phyloP scores from a whole-genome alignment of 1,284 basidiomycete genomes.

The Kalmanozyma brasiliensis region DNA sequence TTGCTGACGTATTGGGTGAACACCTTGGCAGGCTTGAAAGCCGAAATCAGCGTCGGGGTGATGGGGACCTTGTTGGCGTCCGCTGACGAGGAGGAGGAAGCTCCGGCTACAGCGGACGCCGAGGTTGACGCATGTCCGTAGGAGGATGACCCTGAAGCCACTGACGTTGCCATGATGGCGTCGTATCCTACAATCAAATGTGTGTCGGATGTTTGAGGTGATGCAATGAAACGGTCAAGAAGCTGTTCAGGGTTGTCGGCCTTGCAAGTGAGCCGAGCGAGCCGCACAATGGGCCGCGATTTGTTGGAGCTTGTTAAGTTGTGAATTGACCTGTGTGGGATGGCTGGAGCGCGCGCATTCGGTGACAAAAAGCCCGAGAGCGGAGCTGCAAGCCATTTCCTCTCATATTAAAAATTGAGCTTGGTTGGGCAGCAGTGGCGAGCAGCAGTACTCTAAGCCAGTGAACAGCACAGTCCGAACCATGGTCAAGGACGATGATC shows the following conservation, averaged over 20 bases:
- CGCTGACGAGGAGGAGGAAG: conserved; percentile 13
- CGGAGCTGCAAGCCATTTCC: conserved; percentile 2
- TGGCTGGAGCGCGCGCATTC: conserved; percentile 26
- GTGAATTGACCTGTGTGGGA: too few relatives aligned
- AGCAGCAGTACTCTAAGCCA: too few relatives aligned
- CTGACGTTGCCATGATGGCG: conserved; percentile 6
- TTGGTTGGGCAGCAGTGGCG: too few relatives aligned
- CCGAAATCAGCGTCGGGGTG: conserved; percentile 37
- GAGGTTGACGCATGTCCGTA: conserved; percentile 3
- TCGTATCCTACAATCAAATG: too few relatives aligned
- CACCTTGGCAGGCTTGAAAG: conserved; percentile 85
- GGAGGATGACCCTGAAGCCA: conserved; percentile 15
- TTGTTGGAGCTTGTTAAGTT: too few relatives aligned
- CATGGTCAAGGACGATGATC: too few relatives aligned
- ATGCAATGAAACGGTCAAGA: not conserved
- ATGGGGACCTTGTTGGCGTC: conserved; percentile 39
- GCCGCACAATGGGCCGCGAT: not conserved
- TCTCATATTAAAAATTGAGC: too few relatives aligned
- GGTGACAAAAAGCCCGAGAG: conserved; percentile 27
- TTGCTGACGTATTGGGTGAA: conserved; percentile 72
- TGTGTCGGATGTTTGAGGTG: not conserved
- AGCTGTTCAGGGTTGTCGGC: too few relatives aligned
- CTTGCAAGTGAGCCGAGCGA: too few relatives aligned
- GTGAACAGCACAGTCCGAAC: too few relatives aligned
- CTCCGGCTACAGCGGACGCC: conserved; percentile 1